Conservation (phyloP, 139 green algal genomes). For the Medakamo hakoo region DNA sequence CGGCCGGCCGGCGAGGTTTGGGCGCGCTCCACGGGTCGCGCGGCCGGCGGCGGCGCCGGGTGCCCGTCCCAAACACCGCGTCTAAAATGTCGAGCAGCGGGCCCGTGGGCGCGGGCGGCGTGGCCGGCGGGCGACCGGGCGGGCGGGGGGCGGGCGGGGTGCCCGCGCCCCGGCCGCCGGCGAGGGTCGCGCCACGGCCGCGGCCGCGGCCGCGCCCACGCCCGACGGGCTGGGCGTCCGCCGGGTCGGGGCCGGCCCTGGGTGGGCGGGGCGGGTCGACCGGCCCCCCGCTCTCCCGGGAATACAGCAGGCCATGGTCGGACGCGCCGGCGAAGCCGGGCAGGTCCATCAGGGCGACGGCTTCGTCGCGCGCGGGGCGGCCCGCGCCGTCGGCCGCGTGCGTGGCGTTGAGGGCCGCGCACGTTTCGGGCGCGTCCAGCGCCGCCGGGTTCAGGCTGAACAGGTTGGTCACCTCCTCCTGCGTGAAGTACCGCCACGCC, state of each 20-base stretch:
- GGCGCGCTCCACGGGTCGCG: background rate
- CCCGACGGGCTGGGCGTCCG: background rate
- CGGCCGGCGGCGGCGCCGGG: background rate
- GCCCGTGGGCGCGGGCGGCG: too few species aligned
- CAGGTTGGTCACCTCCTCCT: slow-evolving; percentile 56
- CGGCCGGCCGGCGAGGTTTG: background rate
- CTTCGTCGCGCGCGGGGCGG: too few species aligned
- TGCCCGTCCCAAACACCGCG: too few species aligned
- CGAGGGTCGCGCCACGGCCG: too few species aligned
- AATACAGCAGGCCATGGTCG: slow-evolving; percentile 73
- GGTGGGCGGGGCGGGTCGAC: background rate
- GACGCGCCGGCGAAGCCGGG: slow-evolving; percentile 27
- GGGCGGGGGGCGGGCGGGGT: too few species aligned
- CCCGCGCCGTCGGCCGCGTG: slow-evolving; percentile 31
- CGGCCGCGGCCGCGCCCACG: slow-evolving; percentile 3
- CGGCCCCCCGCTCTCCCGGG: slow-evolving; percentile 14
- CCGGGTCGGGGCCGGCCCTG: background rate
- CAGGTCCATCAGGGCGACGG: background rate
- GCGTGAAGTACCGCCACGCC: slow-evolving; percentile 47
- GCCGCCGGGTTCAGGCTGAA: slow-evolving; percentile 42
- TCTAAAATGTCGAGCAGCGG: too few species aligned
- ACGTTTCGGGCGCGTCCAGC: slow-evolving; percentile 34
- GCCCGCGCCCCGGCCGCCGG: too few species aligned
- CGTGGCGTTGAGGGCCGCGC: slow-evolving; percentile 43
- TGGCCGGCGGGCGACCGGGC: too few species aligned